Evolutionary conservation across 2,329 filamentous ascomycete species (phyloP).

Genomic region (Clonostachys solani): DNA sequence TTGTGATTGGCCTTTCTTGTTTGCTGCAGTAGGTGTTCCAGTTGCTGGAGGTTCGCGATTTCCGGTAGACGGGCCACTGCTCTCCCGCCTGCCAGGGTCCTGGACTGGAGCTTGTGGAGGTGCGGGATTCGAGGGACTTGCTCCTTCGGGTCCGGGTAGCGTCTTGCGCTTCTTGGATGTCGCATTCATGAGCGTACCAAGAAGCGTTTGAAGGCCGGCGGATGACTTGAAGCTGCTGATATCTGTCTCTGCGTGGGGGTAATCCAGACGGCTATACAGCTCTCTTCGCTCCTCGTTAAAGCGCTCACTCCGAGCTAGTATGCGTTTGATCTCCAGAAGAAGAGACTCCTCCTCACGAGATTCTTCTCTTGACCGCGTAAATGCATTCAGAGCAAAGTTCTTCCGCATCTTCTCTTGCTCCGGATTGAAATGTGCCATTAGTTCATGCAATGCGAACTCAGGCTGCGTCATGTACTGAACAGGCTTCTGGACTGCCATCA

Average conservation of each 20-base stretch:
- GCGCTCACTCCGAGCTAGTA: constrained; percentile 78
- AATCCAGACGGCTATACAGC: constrained; percentile 81
- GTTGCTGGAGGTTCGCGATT: constrained; percentile 25
- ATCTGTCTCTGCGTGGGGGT: constrained; percentile 66
- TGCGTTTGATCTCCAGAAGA: constrained; percentile 85
- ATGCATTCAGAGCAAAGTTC: constrained; percentile 73
- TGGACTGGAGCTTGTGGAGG: constrained; percentile 24
- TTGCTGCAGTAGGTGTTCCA: constrained; percentile 28
- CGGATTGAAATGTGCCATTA: constrained; percentile 82
- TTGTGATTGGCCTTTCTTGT: constrained; percentile 45
- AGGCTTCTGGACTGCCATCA: constrained; percentile 77
- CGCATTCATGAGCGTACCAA: constrained; percentile 75
- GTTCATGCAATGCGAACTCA: constrained; percentile 80
- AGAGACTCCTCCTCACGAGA: constrained; percentile 88
- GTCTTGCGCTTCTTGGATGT: constrained; percentile 86
- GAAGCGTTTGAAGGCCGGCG: constrained; percentile 71
- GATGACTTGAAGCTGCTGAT: constrained; percentile 78
- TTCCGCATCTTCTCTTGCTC: constrained; percentile 77
- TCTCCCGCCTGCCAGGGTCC: constrained; percentile 41
- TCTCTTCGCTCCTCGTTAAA: constrained; percentile 87
- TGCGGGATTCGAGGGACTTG: constrained; percentile 25
- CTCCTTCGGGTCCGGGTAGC: constrained; percentile 55
- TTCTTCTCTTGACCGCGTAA: constrained; percentile 80
- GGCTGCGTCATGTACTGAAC: constrained; percentile 81
- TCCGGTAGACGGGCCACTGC: constrained; percentile 42